Base-by-base conservation (phyloP, 345 rosid species). In the Brassica nigra region DNA sequence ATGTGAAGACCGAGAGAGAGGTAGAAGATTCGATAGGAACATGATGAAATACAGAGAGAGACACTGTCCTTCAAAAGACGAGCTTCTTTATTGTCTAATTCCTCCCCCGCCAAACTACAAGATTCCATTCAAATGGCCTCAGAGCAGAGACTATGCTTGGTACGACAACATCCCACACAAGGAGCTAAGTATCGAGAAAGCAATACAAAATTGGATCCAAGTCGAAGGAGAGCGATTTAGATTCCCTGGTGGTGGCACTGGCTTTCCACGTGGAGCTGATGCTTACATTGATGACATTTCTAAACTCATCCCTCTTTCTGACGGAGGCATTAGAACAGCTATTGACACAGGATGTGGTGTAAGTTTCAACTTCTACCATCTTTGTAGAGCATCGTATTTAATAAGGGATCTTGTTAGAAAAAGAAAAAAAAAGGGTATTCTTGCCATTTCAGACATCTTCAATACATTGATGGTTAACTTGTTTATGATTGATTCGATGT, bases 231-330 rank as follows among this genome's bases (percentile, higher is more conserved):
- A 93, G 62, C 91, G 94, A 52, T 91, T 95, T 80, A 84, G 88
- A 84, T 95, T 95, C 89, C 97, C 99, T 1, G 99, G 99, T 34
- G 99, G 99, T 20, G 99, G 99, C 59, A 95, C 99, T 74, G 88
- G 87, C 90, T 95, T 95, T 76, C 95, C 98, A 0, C 93, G 90
- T 63, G 98, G 99, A 66, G 99, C 99, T 6, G 99, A 93, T 81
- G 93, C 93, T 14, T 95, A 95, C 74, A 95, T 95, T 0, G 98
- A 95, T 81, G 92, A 91, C 75, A 90, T 95, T 71, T 83, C 80
- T 67, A 71, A 86, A 64, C 92, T 93, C 71, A 87, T 95, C 75
- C 95, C 98, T 71, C 94, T 93, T 64, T 84, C 86, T 12, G 72
- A 76, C 74, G 98, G 99, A 74, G 84, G 82, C 27, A 87, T 95